phyloP scores from a whole-genome alignment of 148 eudicot genomes.

The Bassia scoparia region DNA sequence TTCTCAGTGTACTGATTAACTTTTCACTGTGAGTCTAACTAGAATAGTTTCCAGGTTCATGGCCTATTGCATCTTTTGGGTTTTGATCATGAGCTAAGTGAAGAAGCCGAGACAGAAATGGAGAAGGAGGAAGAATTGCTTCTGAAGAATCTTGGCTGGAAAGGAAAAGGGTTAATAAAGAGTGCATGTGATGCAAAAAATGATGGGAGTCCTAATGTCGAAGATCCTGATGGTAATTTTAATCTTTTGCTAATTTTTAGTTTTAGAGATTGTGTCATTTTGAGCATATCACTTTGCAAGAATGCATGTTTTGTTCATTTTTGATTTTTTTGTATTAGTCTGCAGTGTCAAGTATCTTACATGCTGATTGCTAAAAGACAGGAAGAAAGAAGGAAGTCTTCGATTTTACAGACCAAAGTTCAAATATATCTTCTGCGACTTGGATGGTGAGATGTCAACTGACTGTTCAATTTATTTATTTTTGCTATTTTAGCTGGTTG shows the following conservation, averaged over 20 bases:
- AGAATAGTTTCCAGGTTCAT: constrained; percentile 53
- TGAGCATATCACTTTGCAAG: background rate
- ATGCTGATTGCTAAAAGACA: constrained; percentile 66
- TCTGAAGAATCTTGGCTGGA: constrained; percentile 74
- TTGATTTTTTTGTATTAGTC: constrained; percentile 27
- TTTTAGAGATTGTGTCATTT: background rate
- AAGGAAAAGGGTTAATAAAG: constrained; percentile 84
- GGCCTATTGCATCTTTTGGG: constrained; percentile 90
- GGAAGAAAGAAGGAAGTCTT: constrained; percentile 91
- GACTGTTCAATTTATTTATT: background rate
- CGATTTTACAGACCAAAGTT: constrained; percentile 85
- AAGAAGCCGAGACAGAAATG: constrained; percentile 92
- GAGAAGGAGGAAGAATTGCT: constrained; percentile 69
- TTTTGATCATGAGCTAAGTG: constrained; percentile 89
- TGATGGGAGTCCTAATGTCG: constrained; percentile 38
- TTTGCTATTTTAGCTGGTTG: background rate
- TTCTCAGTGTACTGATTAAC: background rate
- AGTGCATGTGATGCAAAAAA: constrained; percentile 57
- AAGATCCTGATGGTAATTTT: constrained; percentile 56
- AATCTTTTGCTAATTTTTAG: constrained; percentile 6
- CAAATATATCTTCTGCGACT: constrained; percentile 85
- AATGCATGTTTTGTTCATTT: constrained; percentile 14
- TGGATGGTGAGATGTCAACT: constrained; percentile 75
- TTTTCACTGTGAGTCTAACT: constrained; percentile 2
- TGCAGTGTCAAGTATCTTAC: constrained; percentile 48